A percentile compares a stretch with the other conserved stretches of the same genome.
phyloP scores from a whole-genome alignment of 306 rosid species.

The Cotoneaster glaucophyllus region DNA sequence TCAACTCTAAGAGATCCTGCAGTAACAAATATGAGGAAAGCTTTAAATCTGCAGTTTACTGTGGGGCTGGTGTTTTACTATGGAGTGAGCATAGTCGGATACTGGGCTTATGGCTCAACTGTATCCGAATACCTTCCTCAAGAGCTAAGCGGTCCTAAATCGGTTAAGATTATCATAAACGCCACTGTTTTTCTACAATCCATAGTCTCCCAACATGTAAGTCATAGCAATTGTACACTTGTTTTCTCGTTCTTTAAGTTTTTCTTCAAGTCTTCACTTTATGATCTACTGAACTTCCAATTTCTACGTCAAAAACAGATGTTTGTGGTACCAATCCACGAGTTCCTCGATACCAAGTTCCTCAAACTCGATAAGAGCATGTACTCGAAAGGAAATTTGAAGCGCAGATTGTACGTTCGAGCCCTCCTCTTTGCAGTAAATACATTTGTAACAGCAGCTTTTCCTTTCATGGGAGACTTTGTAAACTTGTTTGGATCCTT shows the following conservation, averaged over 20 bases:
- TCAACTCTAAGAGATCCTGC: slow-evolving; percentile 48
- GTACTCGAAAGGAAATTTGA: slow-evolving; percentile 39
- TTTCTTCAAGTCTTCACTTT: background rate
- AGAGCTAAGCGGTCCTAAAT: slow-evolving; percentile 43
- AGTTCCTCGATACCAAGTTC: slow-evolving; percentile 43
- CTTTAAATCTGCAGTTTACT: slow-evolving; percentile 32
- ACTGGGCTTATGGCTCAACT: slow-evolving; percentile 57
- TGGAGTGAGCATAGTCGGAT: slow-evolving; percentile 34
- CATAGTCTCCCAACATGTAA: slow-evolving; percentile 48
- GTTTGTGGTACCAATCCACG: slow-evolving; percentile 46
- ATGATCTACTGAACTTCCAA: background rate
- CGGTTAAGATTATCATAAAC: slow-evolving; percentile 36
- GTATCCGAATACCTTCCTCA: slow-evolving; percentile 41
- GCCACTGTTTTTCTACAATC: slow-evolving; percentile 43
- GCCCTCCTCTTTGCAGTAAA: slow-evolving; percentile 26
- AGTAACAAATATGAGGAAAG: slow-evolving; percentile 49
- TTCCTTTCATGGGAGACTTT: slow-evolving; percentile 60
- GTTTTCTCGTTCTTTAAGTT: background rate
- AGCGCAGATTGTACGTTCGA: slow-evolving; percentile 30
- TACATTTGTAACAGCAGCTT: slow-evolving; percentile 38
- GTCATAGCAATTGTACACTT: background rate
- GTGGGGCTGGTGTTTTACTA: slow-evolving; percentile 38
- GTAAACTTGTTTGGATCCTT: slow-evolving; percentile 51
- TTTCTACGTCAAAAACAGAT: slow-evolving; percentile 22
- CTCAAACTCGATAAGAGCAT: slow-evolving; percentile 27